These are phyloP conservation scores for Buxus sempervirens DNA, from an alignment of 164 flowering plant species.

Conservation along the genomic window DNA sequence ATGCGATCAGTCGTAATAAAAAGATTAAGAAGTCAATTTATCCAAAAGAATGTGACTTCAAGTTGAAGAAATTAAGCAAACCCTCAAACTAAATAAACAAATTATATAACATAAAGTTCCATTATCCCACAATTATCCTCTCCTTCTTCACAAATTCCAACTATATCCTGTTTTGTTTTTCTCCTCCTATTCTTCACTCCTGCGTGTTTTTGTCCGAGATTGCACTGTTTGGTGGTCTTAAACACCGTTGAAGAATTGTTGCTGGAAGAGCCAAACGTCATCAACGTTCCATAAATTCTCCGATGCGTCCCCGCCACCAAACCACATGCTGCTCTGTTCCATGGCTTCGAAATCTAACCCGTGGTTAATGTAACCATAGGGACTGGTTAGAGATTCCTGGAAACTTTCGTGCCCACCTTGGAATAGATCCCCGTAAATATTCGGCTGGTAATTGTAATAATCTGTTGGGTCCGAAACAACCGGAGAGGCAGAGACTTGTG, in stretches of 20 bases:
- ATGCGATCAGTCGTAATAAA: slow-evolving; percentile 10
- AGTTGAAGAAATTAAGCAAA: background rate
- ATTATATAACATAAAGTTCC: background rate
- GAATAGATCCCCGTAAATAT: slow-evolving; percentile 23
- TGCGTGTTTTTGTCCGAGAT: background rate
- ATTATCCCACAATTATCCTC: slow-evolving; percentile 18
- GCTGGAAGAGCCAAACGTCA: slow-evolving; percentile 54
- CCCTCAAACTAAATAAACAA: background rate
- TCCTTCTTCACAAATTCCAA: slow-evolving; percentile 17
- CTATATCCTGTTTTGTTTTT: slow-evolving; percentile 2
- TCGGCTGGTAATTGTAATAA: slow-evolving; percentile 25
- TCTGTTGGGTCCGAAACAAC: slow-evolving; percentile 47
- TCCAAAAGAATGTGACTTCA: background rate
- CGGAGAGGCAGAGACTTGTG: slow-evolving; percentile 47
- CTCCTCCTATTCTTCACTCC: background rate
- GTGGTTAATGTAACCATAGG: slow-evolving; percentile 36
- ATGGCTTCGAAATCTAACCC: slow-evolving; percentile 32
- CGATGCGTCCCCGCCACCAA: slow-evolving; percentile 34
- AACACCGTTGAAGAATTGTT: too few relatives aligned
- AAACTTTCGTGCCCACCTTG: slow-evolving; percentile 25
- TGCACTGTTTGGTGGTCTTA: too few relatives aligned
- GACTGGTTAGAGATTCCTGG: slow-evolving; percentile 36
- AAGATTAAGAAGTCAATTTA: background rate
- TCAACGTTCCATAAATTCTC: slow-evolving; percentile 66
- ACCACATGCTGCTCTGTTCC: slow-evolving; percentile 34